Evolutionary conservation across 352 stramenopile species (phyloP).

Genomic region (Phytophthora lateralis): DNA sequence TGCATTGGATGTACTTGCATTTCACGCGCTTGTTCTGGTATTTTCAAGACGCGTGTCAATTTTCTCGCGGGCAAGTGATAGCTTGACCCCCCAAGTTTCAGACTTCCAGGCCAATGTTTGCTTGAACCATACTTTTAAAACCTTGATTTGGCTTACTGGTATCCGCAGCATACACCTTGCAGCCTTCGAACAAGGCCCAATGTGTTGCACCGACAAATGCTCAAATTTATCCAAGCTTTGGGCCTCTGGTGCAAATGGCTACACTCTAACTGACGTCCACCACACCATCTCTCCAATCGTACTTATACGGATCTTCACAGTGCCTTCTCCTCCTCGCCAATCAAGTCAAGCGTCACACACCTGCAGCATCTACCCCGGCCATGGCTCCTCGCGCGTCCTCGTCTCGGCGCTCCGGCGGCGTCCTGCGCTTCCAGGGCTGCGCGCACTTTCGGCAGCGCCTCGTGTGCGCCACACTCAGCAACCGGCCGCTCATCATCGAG

Average conservation of each 20-base stretch:
- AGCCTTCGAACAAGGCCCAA: too few species aligned
- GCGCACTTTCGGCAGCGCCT: constrained; percentile 96
- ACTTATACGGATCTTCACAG: not conserved
- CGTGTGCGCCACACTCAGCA: constrained; percentile 92
- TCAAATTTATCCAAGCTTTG: too few species aligned
- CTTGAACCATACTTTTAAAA: too few species aligned
- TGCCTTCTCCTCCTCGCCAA: not conserved
- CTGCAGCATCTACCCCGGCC: not conserved
- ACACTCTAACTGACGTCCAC: not conserved
- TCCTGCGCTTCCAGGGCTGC: constrained; percentile 76
- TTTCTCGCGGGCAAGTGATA: too few species aligned
- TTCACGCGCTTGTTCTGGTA: constrained; percentile 5
- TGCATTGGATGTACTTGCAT: constrained; percentile 5
- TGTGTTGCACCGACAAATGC: too few species aligned
- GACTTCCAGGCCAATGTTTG: too few species aligned
- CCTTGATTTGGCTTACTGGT: too few species aligned
- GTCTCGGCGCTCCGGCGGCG: constrained; percentile 28
- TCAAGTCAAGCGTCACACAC: constrained; percentile 1
- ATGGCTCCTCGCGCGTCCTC: constrained; percentile 21
- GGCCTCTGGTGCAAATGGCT: too few species aligned
- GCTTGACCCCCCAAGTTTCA: too few species aligned
- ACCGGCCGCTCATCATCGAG: constrained; percentile 93
- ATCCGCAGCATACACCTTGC: too few species aligned
- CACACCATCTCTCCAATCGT: not conserved
- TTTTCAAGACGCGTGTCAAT: constrained; percentile 3